Evolutionary conservation across 805 yeast species (phyloP).

Genomic region (Ogataea saltuana): DNA sequence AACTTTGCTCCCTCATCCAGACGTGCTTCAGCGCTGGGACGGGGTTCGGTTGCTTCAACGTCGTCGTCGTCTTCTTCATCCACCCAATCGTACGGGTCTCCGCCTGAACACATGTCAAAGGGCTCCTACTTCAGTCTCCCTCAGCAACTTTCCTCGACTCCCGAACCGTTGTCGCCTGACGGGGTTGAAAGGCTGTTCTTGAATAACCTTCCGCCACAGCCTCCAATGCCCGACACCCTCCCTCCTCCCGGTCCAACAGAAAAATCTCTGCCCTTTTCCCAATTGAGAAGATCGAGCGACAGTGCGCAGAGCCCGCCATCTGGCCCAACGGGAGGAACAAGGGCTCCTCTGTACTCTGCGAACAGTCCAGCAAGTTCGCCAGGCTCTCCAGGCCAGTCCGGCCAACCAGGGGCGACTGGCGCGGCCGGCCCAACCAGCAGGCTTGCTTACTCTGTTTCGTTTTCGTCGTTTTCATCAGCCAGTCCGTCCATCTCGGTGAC

Average conservation of each 20-base stretch:
- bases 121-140: background rate
- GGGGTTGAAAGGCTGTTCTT: constrained; percentile 9
- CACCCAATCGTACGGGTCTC: constrained; percentile 6
- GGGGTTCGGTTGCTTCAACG: constrained; percentile 20
- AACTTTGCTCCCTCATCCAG: constrained; percentile 15
- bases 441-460: constrained; percentile 11
- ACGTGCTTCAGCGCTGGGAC: constrained; percentile 23
- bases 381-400: no score
- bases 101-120: background rate
- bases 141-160: constrained; percentile 1
- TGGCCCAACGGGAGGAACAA: no score
- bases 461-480: background rate
- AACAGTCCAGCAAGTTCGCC: no score
- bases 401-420: background rate
- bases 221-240: constrained; percentile 48
- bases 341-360: no score
- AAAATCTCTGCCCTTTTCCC: no score
- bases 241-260: no score
- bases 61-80: constrained; percentile 24
- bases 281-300: no score
- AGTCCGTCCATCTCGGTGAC: constrained; percentile 28
- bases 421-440: constrained; percentile 6
- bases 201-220: constrained; percentile 50
- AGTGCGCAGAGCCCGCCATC: no score
- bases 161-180: background rate